Evolutionary conservation across 2,329 filamentous ascomycete species (phyloP), one percentile per base, ranked within the genome.

Genomic region (Penicillium concentricum): DNA sequence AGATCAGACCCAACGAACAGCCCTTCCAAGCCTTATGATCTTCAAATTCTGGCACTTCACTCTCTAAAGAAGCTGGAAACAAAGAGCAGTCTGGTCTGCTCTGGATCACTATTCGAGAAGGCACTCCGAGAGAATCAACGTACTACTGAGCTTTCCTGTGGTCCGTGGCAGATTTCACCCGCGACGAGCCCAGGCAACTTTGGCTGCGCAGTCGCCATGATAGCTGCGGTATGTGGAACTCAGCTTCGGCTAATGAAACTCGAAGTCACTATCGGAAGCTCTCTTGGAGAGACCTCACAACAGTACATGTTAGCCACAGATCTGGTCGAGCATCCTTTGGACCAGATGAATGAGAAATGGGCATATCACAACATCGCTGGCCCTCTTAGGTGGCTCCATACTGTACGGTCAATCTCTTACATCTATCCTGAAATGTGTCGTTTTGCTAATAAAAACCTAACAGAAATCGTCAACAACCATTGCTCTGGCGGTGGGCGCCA

Each of bases 311-410:
- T 20, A 32, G 56, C n/a, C 18, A 56, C 62, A 28, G 50, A 50
- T 3, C 45, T 65, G 5, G 47, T 45, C 37, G 61, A 67, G 18
- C 62, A 62, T 56, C 28, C 49, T 6, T n/a, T 55, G 37, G 8
- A 35, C n/a, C 15, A 51, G 3, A 47, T 44, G 32, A 38, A 52
- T 20, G 30, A 56, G 15, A 37, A 51, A 16, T 50, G 64, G 53
- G 46, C 58, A 2, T 32, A 50, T 8, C 61, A 62, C 37, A 59
- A 67, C 13, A 63, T 71, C n/a, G 67, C 62, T 12, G 72, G 73
- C 1, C 72, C 71, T 13, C 47, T 75, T 5, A 43, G 62, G 30
- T 76, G 72, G 72, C 39, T 72, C 30, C 57, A 62, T 38, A 59
- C 59, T 30, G 73, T 76, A 69, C 30, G 69, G 57, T 32, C 24